Percentiles rank a stretch among this genome's conserved stretches.
These are phyloP conservation scores for Aspergillus unguis DNA, from an alignment of 2,329 filamentous ascomycete species.

Conservation along the genomic window DNA sequence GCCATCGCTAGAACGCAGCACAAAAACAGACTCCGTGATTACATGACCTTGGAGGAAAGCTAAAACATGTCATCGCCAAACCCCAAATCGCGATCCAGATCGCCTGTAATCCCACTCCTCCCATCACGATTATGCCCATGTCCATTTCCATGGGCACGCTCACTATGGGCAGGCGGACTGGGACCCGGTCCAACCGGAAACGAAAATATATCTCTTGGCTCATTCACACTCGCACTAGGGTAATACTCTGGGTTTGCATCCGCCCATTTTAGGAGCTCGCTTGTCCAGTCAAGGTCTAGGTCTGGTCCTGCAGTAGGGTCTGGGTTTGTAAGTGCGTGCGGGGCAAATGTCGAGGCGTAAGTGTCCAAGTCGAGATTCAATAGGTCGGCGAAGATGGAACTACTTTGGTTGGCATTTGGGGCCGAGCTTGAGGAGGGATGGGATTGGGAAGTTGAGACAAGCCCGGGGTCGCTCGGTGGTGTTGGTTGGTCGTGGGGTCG, in stretches of 20 bases:
- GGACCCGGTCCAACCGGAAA: constrained; percentile 20
- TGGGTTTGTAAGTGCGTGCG: constrained; percentile 2
- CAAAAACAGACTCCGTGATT: background rate
- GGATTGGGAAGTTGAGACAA: constrained; percentile 14
- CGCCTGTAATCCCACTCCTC: constrained; percentile 32
- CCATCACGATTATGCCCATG: constrained; percentile 12
- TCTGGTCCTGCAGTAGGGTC: constrained; percentile 15
- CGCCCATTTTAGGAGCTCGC: constrained; percentile 27
- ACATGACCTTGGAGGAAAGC: background rate
- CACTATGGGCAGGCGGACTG: constrained; percentile 1
- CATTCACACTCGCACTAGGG: constrained; percentile 2
- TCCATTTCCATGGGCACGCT: background rate
- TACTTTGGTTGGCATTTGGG: background rate
- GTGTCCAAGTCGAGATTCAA: constrained; percentile 26
- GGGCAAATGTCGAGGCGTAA: constrained; percentile 18
- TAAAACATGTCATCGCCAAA: constrained; percentile 33
- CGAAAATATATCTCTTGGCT: constrained; percentile 19
- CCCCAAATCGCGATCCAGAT: constrained; percentile 38
- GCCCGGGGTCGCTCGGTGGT: constrained; percentile 24
- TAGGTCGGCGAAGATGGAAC: constrained; percentile 18
- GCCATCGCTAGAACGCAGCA: background rate
- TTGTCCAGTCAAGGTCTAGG: constrained; percentile 31
- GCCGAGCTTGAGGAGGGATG: background rate
- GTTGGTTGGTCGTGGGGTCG: constrained; percentile 15
- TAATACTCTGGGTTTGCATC: constrained; percentile 17